Conservation (phyloP, 306 rosid genomes). For the Prinsepia uniflora region DNA sequence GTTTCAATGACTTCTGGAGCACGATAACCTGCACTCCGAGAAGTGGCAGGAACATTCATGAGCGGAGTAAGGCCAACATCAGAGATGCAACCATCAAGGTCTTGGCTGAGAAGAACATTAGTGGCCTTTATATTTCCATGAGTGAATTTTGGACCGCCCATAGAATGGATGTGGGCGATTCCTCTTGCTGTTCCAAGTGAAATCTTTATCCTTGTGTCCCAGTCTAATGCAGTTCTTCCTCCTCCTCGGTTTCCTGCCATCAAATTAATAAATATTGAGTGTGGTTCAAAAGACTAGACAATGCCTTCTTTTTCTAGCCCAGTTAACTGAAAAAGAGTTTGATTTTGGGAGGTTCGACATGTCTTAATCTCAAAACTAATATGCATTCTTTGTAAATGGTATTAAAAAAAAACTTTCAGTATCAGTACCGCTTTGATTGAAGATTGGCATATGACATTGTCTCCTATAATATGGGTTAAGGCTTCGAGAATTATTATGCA, state of each 20-base stretch:
- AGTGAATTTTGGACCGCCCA: constrained; percentile 78
- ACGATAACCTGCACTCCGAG: constrained; percentile 87
- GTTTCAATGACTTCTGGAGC: constrained; percentile 89
- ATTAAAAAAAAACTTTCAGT: background rate
- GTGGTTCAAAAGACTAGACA: constrained; percentile 2
- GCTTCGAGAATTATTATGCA: background rate
- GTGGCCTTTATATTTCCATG: constrained; percentile 90
- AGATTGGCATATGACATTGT: background rate
- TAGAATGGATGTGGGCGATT: constrained; percentile 71
- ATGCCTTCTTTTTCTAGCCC: background rate
- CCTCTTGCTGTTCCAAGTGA: constrained; percentile 81
- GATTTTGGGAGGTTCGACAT: background rate
- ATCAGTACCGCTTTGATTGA: background rate
- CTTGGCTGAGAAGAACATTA: constrained; percentile 79
- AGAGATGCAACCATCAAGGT: constrained; percentile 69
- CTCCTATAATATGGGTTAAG: background rate
- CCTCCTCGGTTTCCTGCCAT: constrained; percentile 62
- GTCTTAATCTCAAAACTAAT: background rate
- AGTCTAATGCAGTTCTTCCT: constrained; percentile 68
- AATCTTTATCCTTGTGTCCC: constrained; percentile 76
- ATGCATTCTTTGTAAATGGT: background rate
- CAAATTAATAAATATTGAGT: constrained; percentile 12
- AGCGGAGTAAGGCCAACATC: constrained; percentile 85
- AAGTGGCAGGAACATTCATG: constrained; percentile 67
- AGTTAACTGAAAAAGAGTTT: background rate